Conservation (phyloP, 78 protist species). For the Dictyostelium brefeldianum region DNA sequence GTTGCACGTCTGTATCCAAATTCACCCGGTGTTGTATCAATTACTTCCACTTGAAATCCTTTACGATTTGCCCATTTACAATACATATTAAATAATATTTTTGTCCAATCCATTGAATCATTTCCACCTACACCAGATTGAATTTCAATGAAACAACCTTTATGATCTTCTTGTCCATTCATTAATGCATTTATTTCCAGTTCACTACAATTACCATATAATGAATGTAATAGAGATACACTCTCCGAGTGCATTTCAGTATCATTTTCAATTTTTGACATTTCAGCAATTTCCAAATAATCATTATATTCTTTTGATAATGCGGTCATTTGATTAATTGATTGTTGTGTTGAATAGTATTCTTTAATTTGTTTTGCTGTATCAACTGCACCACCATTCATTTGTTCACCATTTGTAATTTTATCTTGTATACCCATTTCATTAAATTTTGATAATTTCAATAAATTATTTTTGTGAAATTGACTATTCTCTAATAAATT, state of each 20-base stretch:
- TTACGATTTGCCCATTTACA: conserved; percentile 31
- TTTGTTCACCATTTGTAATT: not conserved
- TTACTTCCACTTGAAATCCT: not conserved
- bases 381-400: not conserved
- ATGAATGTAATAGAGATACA: not conserved
- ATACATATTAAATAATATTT: conserved; percentile 53
- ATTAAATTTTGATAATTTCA: not conserved
- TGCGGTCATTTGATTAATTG: not conserved
- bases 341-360: not conserved
- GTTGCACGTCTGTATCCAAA: conserved; percentile 42
- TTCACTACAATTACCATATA: not conserved
- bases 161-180: conserved; percentile 29
- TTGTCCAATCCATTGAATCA: conserved; percentile 81
- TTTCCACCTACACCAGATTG: conserved; percentile 81
- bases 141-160: conserved; percentile 31
- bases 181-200: conserved; percentile 8
- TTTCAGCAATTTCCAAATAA: not conserved
- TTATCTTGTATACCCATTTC: not conserved
- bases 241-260: not conserved
- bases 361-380: not conserved
- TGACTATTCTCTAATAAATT: not conserved
- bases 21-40: conserved; percentile 26
- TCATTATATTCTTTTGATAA: not conserved
- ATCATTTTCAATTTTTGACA: conserved; percentile 14
- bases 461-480: not conserved